phyloP scores from a whole-genome alignment of 805 yeast genomes.

The Saturnispora serradocipensis region DNA sequence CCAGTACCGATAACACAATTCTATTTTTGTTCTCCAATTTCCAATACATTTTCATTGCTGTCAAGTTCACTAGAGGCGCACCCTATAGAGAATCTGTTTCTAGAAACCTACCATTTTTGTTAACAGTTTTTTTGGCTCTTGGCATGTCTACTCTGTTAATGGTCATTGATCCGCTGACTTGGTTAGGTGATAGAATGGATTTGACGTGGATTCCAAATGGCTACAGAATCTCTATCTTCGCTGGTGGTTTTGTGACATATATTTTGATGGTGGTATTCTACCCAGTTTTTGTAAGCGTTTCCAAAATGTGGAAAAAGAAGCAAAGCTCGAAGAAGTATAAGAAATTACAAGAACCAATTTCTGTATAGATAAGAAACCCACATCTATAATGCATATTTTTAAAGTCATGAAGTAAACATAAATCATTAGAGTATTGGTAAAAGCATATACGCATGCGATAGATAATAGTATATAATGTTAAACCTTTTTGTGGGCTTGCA shows the following conservation, averaged over 20 bases:
- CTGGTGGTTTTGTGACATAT: constrained; percentile 41
- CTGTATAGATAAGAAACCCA: not conserved
- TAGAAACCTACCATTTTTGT: constrained; percentile 61
- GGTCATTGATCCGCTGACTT: constrained; percentile 35
- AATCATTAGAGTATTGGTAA: not conserved
- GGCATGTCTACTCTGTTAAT: constrained; percentile 46
- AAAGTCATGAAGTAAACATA: not conserved
- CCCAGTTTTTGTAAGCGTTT: not conserved
- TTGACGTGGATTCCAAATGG: constrained; percentile 48
- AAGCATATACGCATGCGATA: not conserved
- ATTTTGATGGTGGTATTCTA: not conserved
- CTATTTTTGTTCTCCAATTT: constrained; percentile 74
- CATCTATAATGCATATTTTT: not conserved
- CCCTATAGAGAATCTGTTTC: constrained; percentile 79
- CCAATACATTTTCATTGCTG: constrained; percentile 80
- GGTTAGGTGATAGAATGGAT: constrained; percentile 67
- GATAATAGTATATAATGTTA: not conserved
- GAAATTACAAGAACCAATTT: not conserved
- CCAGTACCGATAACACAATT: constrained; percentile 83
- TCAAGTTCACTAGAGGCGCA: constrained; percentile 82
- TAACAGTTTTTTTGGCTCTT: constrained; percentile 45
- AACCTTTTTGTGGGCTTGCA: constrained; percentile 21
- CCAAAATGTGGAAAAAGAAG: constrained; percentile 5
- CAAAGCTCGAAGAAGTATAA: constrained; percentile 4
- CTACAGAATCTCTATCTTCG: constrained; percentile 45